phyloP scores from a whole-genome alignment of 73 alveolate genomes.

The Symbiodinium natans region DNA sequence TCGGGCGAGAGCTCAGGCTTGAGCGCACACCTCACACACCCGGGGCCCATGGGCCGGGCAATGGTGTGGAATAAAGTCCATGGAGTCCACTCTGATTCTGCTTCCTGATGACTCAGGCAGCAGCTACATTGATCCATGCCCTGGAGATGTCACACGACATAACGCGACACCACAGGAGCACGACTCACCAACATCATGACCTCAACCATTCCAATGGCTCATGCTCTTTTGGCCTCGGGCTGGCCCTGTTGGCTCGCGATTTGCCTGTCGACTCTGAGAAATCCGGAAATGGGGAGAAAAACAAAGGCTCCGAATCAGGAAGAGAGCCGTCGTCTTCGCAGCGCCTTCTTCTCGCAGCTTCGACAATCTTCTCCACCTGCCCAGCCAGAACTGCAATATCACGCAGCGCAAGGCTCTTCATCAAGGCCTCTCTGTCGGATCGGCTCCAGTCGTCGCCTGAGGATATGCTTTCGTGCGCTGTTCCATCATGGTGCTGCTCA shows the following conservation, averaged over 20 bases:
- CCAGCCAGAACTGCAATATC: neutral
- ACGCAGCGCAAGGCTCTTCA: no score
- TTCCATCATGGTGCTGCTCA: no score
- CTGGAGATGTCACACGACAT: no score
- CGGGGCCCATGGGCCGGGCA: neutral
- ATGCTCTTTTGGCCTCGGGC: conserved; percentile 1
- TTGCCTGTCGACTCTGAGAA: no score
- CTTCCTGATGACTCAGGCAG: neutral
- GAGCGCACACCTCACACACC: neutral
- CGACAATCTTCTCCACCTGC: neutral
- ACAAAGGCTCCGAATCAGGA: neutral
- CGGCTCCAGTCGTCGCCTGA: neutral
- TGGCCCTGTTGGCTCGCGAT: neutral
- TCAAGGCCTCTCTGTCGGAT: neutral
- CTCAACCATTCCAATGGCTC: neutral
- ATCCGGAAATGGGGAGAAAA: no score
- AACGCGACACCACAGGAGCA: neutral
- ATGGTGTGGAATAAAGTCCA: neutral
- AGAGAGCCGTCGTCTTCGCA: conserved; percentile 10
- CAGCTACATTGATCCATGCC: conserved; percentile 60
- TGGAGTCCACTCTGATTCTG: neutral
- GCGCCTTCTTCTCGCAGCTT: neutral
- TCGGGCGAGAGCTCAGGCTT: conserved; percentile 9
- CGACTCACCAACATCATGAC: conserved; percentile 2
- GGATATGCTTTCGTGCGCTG: no score